phyloP scores from a whole-genome alignment of 1,284 basidiomycete genomes.

The Leccinum griseonigrum region DNA sequence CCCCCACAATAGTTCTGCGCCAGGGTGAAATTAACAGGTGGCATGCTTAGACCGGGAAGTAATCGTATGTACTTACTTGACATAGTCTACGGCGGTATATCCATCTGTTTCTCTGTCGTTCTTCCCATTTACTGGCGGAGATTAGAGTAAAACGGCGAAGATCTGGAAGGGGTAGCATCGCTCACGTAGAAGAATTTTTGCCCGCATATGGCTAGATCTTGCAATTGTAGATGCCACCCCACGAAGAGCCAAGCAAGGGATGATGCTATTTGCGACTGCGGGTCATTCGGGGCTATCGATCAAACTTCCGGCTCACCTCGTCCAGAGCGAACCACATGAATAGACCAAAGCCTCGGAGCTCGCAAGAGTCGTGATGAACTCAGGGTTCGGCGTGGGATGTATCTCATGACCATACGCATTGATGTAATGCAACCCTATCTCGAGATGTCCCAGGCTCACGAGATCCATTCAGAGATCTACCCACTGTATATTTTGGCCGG shows the following conservation, averaged over 20 bases:
- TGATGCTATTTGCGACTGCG: slow-evolving; percentile 52
- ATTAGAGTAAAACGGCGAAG: slow-evolving; percentile 6
- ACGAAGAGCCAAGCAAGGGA: slow-evolving; percentile 86
- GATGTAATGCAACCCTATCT: slow-evolving; percentile 83
- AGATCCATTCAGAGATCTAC: slow-evolving; percentile 28
- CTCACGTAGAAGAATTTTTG: slow-evolving; percentile 84
- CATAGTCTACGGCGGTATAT: slow-evolving; percentile 84
- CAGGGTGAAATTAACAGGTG: slow-evolving; percentile 10
- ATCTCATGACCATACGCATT: slow-evolving; percentile 92
- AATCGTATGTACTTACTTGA: slow-evolving; percentile 49
- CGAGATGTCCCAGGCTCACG: slow-evolving; percentile 8
- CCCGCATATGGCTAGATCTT: slow-evolving; percentile 64
- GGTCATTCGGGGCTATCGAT: slow-evolving; percentile 13
- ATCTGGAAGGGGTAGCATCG: slow-evolving; percentile 7
- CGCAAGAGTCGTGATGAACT: slow-evolving; percentile 68
- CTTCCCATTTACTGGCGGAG: slow-evolving; percentile 70
- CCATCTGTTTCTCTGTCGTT: slow-evolving; percentile 92
- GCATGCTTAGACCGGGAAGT: slow-evolving; percentile 4
- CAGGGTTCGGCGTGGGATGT: slow-evolving; percentile 83
- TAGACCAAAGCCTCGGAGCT: slow-evolving; percentile 79
- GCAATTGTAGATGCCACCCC: slow-evolving; percentile 83
- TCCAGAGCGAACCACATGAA: slow-evolving; percentile 93
- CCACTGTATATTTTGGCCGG: slow-evolving; percentile 66
- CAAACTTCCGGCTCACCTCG: slow-evolving; percentile 52
- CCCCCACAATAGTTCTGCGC: slow-evolving; percentile 63